Evolutionary conservation across 2,329 filamentous ascomycete species (phyloP), one percentile per base, ranked within the genome.

Genomic region (Sclerotinia minor): DNA sequence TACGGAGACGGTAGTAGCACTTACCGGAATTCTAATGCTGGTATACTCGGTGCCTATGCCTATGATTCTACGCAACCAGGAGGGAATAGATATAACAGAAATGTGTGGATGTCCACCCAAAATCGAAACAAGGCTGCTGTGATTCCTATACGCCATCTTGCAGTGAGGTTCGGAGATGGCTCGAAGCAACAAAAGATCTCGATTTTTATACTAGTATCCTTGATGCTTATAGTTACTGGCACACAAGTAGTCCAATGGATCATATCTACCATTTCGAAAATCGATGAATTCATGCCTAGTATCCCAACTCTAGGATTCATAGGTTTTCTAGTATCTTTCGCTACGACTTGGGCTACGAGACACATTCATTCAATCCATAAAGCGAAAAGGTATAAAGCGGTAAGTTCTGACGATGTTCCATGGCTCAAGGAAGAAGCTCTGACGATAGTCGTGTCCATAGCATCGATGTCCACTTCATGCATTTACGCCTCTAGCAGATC

Each of bases 301-400:
- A 64, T 73, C 3, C 69, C 71, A 26, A 57, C 67, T 2, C 29
- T 75, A 1, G 74, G 73, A 11, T 73, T 75, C 50, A n/a, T 75
- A 19, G 65, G 68, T 6, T 68, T 73, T 17, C 26, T 73, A 26
- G 64, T 67, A 24, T 72, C 71, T 7, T 72, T 75, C 45, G 63
- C 63, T 13, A 69, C 69, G 38, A 71, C 38, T 50, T 72, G 72
- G 60, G 69, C 67, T n/a, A 45, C 72, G 7, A 73, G 72, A 64
- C 57, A 69, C 47, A 55, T n/a, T n/a, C 35, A 54, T 29, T 21
- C 29, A 29, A 32, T 41, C 29, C 49, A 41, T 26, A n/a, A 50
- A 63, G 21, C 29, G n/a, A 63, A 50, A 5, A 53, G 19, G 44
- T 54, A 35, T 29, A 64, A 64, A 32, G 21, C 32, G 47, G 61